Base-by-base conservation (phyloP, 148 eudicot genomes). In the Limonium bicolor region DNA sequence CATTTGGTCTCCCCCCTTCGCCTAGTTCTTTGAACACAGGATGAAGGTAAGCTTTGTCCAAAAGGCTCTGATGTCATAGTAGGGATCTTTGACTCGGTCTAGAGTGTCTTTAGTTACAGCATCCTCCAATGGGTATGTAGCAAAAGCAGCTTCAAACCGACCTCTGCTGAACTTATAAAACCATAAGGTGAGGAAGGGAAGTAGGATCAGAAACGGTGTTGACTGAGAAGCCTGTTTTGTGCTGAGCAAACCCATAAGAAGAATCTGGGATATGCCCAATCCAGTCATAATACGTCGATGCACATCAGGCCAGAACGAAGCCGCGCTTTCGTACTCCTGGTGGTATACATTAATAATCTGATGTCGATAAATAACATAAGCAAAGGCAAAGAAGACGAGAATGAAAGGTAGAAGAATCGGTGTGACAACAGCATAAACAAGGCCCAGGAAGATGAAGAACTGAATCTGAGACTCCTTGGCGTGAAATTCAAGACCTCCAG, bases 271-370 rank as follows among this genome's bases (percentile, higher is more conserved):
- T 51, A 84, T 55, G 32, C 77, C 68, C 65, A 84, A 54, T 4
- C 87, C 93, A 33, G 32, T 25, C 12, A 90, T 59, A 15, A 90
- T 70, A 21, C 97, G 92, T 41, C 73, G 68, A 56, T 90, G 97
- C n/a, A 84, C 97, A 62, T 78, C 95, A 3, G 97, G 97, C 97
- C 97, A 90, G 62, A 80, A 90, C 32, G 95, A 84, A 48, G 77
- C 96, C 35, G 69, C 82, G 64, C 96, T 88, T 69, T 88, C 96
- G 40, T 88, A 88, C 62, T 88, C 83, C 47, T 83, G 94, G 63
- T 77, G 71, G 67, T 88, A 88, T 3, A 88, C 92, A 60, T 88
- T 90, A 41, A 90, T 84, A 47, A 90, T 86, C 93, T 82, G 93
- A 57, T 82, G 93, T 7, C 93, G 69, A 41, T 61, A 74, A 21